Evolutionary conservation across 2,329 filamentous ascomycete species (phyloP).

Genomic region (Helotiales sp.): DNA sequence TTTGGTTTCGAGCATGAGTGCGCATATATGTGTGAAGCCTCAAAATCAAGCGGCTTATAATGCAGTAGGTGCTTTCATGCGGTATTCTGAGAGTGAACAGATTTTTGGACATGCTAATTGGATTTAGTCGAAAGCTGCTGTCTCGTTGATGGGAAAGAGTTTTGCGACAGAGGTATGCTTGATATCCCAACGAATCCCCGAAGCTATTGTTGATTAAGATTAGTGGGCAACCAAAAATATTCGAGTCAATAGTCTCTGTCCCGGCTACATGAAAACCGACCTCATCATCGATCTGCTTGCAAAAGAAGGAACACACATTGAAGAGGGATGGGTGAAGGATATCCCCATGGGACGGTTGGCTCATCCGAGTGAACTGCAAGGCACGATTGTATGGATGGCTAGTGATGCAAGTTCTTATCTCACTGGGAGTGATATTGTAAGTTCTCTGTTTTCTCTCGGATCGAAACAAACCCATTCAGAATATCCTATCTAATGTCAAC

Average conservation of each 20-base stretch:
- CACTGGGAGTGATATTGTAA: constrained; percentile 37
- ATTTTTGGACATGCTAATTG: constrained; percentile 6
- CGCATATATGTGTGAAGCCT: constrained; percentile 42
- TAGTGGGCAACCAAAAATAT: constrained; percentile 67
- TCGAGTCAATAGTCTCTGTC: constrained; percentile 68
- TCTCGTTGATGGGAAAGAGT: constrained; percentile 63
- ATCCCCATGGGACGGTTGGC: constrained; percentile 47
- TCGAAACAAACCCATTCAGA: not conserved
- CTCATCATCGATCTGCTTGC: constrained; percentile 43
- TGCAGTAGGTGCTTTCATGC: constrained; percentile 36
- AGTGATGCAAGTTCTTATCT: constrained; percentile 38
- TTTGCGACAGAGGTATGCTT: constrained; percentile 53
- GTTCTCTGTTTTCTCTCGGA: not conserved
- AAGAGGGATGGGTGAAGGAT: constrained; percentile 45
- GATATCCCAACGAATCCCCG: not conserved
- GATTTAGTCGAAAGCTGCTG: constrained; percentile 58
- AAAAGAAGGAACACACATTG: constrained; percentile 46
- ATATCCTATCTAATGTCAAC: not conserved
- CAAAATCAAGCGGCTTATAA: constrained; percentile 47
- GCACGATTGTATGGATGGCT: constrained; percentile 42
- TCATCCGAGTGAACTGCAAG: constrained; percentile 47
- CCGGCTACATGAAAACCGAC: constrained; percentile 56
- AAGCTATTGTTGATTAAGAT: constrained; percentile 8
- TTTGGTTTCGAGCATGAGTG: constrained; percentile 41
- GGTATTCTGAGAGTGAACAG: not conserved